Base-by-base conservation (phyloP, 768 basidiomycete genomes). In the Boletus eberwhitei region DNA sequence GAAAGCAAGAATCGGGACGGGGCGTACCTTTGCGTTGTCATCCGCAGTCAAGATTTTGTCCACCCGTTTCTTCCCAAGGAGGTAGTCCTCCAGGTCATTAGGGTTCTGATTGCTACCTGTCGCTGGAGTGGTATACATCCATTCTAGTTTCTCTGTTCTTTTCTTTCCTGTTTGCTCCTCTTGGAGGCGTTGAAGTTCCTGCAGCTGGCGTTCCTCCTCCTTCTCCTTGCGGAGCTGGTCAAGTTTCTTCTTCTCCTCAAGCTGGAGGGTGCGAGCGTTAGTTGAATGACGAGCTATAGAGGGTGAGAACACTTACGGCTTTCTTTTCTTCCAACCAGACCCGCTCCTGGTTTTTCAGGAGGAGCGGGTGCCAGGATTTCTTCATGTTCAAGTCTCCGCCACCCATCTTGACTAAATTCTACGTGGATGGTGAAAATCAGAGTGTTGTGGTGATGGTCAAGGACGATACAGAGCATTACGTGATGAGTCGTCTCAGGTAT, bases 111-210 rank as follows among this genome's bases (percentile, higher is more conserved):
- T 87, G 57, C 79, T 87, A n/a, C 95, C 95, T 4, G 88, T 86
- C 1, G 93, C 92, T 5, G 97, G 97, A 2, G 96, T 97, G n/a
- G 96, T 78, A 75, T 98, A 99, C 93, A 99, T 96, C 97, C 97
- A 99, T 70, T 99, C 97, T 46, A 99, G 71, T 68, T 93, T 93
- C 73, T 98, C 95, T 48, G 88, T 84, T 59, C 91, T 77, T 74
- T 95, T 97, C 78, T 88, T 93, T 34, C 96, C 96, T 11, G 96
- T 98, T 60, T 95, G 85, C 61, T 91, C 90, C 69, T 96, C 94
- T 71, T 98, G 96, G 53, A 99, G 73, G 48, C 95, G 83, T 69
- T 98, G 97, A 8, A 99, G 83, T 63, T 99, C 97, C 61, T 96
- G 94, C 2, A 99, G 73, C 68, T 98, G 96, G 7, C 97, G 82